These are phyloP conservation scores for Hyaloperonospora arabidopsidis DNA, from an alignment of 352 stramenopile species.

Conservation along the genomic window DNA sequence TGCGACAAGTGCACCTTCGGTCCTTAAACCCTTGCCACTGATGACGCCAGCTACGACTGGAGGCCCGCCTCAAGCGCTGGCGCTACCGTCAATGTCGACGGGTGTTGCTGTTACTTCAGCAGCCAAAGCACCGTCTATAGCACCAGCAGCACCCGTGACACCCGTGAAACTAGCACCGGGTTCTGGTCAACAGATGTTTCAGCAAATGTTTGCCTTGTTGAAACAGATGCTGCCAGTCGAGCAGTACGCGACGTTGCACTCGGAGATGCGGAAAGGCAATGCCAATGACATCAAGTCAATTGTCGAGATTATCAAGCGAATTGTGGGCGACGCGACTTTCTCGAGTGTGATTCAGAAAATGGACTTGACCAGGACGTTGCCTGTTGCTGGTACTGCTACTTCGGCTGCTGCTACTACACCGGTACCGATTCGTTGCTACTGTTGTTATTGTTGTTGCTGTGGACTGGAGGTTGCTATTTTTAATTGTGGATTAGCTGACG, in stretches of 20 bases:
- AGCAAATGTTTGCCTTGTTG: slow-evolving; percentile 80
- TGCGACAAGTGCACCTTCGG: background rate
- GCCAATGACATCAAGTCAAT: slow-evolving; percentile 84
- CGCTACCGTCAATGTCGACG: background rate
- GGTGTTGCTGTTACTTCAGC: too few species aligned
- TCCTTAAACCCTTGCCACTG: slow-evolving; percentile 8
- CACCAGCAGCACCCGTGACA: background rate
- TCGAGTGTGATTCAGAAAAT: slow-evolving; percentile 79
- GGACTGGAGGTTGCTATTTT: background rate
- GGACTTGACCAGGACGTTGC: slow-evolving; percentile 61
- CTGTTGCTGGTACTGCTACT: slow-evolving; percentile 15
- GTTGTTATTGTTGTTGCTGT: too few species aligned
- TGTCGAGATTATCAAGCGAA: slow-evolving; percentile 84
- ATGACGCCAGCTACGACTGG: slow-evolving; percentile 12
- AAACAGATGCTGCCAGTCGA: slow-evolving; percentile 81
- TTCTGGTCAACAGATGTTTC: slow-evolving; percentile 77
- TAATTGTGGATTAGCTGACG: background rate
- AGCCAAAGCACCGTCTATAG: too few species aligned
- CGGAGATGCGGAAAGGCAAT: slow-evolving; percentile 79
- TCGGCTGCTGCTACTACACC: too few species aligned
- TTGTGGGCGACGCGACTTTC: slow-evolving; percentile 73
- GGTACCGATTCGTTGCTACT: too few species aligned
- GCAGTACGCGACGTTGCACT: slow-evolving; percentile 71
- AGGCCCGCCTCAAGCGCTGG: slow-evolving; percentile 17
- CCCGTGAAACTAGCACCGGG: slow-evolving; percentile 38